Percentiles rank a stretch among this genome's conserved stretches.
Conservation (phyloP, 371 early-diverging fungal genomes). For the Nematocida minor region DNA sequence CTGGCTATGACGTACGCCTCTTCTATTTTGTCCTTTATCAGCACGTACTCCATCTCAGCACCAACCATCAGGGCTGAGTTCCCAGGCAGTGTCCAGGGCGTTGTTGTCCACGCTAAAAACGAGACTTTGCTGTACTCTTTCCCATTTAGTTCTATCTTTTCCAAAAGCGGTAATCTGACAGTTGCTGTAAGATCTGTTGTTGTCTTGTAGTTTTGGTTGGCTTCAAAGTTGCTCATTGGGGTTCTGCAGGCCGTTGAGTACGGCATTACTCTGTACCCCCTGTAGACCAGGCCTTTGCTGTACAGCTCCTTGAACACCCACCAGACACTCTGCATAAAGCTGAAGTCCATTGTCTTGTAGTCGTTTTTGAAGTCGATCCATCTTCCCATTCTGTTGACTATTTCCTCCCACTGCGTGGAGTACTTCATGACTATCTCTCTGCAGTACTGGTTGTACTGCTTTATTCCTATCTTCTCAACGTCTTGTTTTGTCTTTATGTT, state of each 20-base stretch:
- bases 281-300: slow-evolving; percentile 88
- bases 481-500: slow-evolving; percentile 74
- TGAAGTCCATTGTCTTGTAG: slow-evolving; percentile 88
- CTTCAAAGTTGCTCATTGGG: slow-evolving; percentile 97
- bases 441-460: slow-evolving; percentile 95
- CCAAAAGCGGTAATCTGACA: slow-evolving; percentile 77
- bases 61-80: slow-evolving; percentile 88
- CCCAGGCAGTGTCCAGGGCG: slow-evolving; percentile 98
- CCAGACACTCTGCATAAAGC: slow-evolving; percentile 97
- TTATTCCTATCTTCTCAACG: slow-evolving; percentile 90
- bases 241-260: slow-evolving; percentile 92
- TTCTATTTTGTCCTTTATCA: slow-evolving; percentile 72
- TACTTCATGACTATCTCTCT: slow-evolving; percentile 95
- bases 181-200: slow-evolving; percentile 89
- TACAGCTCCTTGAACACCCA: slow-evolving; percentile 95
- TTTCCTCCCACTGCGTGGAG: slow-evolving; percentile 85
- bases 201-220: slow-evolving; percentile 95
- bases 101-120: slow-evolving; percentile 97
- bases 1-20: slow-evolving; percentile 55
- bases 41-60: slow-evolving; percentile 82
- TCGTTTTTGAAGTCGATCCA: slow-evolving; percentile 99
- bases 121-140: slow-evolving; percentile 67
- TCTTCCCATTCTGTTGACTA: slow-evolving; percentile 91
- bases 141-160: slow-evolving; percentile 68
- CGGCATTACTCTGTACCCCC: slow-evolving; percentile 94